Percentiles rank a stretch among this genome's conserved stretches.
phyloP scores from a whole-genome alignment of 345 rosid species.

The Syzygium grande region DNA sequence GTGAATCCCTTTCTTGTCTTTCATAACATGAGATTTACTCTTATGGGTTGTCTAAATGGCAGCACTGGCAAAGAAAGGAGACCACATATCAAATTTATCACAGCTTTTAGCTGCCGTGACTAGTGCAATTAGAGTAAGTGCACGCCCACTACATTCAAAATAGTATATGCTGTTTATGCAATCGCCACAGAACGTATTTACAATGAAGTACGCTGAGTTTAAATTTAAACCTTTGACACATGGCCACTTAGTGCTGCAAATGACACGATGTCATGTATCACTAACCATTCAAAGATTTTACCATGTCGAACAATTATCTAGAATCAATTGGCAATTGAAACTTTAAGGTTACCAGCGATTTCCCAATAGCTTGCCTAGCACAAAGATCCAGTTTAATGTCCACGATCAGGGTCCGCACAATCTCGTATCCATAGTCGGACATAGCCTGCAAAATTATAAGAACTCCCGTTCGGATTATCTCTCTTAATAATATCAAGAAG shows the following conservation, averaged over 20 bases:
- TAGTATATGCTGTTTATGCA: not conserved
- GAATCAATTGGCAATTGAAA: not conserved
- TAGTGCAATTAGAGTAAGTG: not conserved
- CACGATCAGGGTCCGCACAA: constrained; percentile 7
- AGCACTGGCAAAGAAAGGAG: too few species aligned
- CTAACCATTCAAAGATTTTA: not conserved
- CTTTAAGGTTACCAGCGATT: constrained; percentile 6
- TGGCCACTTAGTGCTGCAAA: not conserved
- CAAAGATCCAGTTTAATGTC: constrained; percentile 8
- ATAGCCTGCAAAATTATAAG: constrained; percentile 3
- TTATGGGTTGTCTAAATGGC: too few species aligned
- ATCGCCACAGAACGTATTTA: not conserved
- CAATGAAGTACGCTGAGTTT: not conserved
- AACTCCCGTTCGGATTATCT: not conserved
- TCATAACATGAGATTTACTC: too few species aligned
- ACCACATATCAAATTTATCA: not conserved
- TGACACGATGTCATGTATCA: not conserved
- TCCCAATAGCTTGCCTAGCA: constrained; percentile 15
- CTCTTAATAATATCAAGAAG: not conserved
- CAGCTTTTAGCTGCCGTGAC: not conserved
- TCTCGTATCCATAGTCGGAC: constrained; percentile 13
- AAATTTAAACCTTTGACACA: not conserved
- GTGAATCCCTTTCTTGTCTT: too few species aligned
- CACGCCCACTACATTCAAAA: not conserved
- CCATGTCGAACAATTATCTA: not conserved